phyloP scores from a whole-genome alignment of 129 eudicot genomes.

The Lactuca saligna region DNA sequence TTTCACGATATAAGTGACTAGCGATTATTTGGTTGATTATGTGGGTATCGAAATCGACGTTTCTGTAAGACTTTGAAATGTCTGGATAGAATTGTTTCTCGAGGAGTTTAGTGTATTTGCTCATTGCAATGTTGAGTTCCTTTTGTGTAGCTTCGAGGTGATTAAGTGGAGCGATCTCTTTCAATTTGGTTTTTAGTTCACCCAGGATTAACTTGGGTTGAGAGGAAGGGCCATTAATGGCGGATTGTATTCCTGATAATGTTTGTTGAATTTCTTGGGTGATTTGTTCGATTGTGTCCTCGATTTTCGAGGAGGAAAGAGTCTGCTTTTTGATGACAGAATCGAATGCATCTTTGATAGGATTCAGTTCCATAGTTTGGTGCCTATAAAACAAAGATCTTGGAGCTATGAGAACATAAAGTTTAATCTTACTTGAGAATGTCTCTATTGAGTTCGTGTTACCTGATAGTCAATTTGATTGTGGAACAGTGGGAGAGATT shows the following conservation, averaged over 20 bases:
- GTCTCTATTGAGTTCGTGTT: constrained; percentile 3
- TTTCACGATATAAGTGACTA: constrained; percentile 75
- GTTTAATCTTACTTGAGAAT: neutral
- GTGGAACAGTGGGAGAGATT: neutral
- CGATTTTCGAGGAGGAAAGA: constrained; percentile 58
- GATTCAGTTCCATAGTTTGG: constrained; percentile 62
- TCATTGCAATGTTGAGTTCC: constrained; percentile 67
- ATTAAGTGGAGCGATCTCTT: constrained; percentile 63
- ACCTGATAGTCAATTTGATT: constrained; percentile 8
- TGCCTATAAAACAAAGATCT: neutral
- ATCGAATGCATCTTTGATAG: constrained; percentile 75
- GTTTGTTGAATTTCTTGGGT: constrained; percentile 64
- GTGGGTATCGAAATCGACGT: constrained; percentile 62
- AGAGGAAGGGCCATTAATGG: constrained; percentile 25
- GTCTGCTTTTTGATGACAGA: constrained; percentile 74
- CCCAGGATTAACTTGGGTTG: constrained; percentile 44
- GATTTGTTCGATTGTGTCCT: constrained; percentile 61
- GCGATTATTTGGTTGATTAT: constrained; percentile 72
- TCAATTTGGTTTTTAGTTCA: constrained; percentile 64
- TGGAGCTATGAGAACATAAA: neutral
- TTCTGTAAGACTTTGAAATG: constrained; percentile 78
- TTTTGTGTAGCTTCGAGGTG: constrained; percentile 71
- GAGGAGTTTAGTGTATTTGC: constrained; percentile 69
- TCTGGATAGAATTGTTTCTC: constrained; percentile 78
- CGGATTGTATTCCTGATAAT: constrained; percentile 56